These are phyloP conservation scores for Sisymbrium altissimum DNA, from an alignment of 345 rosid genomes.

Conservation along the genomic window DNA sequence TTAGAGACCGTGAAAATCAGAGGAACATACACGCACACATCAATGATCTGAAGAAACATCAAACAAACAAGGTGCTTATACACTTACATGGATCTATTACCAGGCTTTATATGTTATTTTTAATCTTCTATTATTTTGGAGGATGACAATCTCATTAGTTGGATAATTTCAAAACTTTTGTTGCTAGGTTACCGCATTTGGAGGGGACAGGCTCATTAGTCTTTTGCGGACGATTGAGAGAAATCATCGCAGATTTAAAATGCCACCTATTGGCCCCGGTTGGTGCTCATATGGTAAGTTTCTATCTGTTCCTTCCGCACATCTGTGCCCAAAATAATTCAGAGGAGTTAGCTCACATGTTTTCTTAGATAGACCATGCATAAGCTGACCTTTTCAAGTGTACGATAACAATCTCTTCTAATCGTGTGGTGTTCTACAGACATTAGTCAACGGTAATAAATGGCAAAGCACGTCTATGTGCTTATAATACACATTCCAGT, in stretches of 20 bases:
- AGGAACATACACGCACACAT: conserved; percentile 38
- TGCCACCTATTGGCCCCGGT: conserved; percentile 91
- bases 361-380: neutral
- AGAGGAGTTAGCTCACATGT: neutral
- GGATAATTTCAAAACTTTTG: conserved; percentile 5
- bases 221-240: conserved; percentile 72
- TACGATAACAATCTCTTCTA: neutral
- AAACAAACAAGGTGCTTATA: conserved; percentile 63
- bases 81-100: neutral
- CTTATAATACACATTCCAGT: no score
- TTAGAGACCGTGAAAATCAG: conserved; percentile 44
- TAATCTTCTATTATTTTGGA: neutral
- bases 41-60: conserved; percentile 48
- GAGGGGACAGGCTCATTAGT: conserved; percentile 68
- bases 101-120: neutral
- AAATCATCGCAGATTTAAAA: conserved; percentile 46
- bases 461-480: no score
- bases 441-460: conserved; percentile 55
- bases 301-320: conserved; percentile 20
- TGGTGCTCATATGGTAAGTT: conserved; percentile 75
- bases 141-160: neutral
- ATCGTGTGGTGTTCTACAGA: conserved; percentile 39
- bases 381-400: conserved; percentile 6
- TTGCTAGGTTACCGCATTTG: conserved; percentile 85
- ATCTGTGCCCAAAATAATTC: neutral